These are phyloP conservation scores for Leishmania turanica DNA, from an alignment of 208 protist genomes.

Conservation along the genomic window DNA sequence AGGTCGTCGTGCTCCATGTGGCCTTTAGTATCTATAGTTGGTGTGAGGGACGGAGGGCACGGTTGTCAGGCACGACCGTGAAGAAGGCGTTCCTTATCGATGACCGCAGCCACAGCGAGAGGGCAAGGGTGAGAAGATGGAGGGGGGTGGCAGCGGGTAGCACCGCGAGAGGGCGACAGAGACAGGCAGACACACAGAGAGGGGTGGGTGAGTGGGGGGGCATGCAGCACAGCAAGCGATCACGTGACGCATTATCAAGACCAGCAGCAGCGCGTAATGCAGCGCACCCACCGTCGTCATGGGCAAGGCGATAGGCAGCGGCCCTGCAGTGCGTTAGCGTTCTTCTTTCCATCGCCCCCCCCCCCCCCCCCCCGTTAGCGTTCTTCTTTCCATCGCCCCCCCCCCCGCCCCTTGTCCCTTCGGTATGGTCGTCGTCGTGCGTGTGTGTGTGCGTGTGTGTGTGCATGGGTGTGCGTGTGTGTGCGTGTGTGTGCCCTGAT, in stretches of 20 bases:
- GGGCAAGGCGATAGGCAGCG: not conserved
- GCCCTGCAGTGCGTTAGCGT: not conserved
- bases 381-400: not conserved
- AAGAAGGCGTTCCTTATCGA: not conserved
- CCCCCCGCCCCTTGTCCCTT: too few relatives aligned
- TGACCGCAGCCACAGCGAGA: not conserved
- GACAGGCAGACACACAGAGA: not conserved
- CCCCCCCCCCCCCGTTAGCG: too few relatives aligned
- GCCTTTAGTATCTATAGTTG: not conserved
- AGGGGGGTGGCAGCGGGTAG: too few relatives aligned
- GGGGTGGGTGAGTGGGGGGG: not conserved
- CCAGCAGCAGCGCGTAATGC: not conserved
- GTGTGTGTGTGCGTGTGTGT: not conserved
- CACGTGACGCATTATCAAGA: not conserved
- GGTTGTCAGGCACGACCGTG: not conserved
- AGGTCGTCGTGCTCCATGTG: conserved; percentile 52
- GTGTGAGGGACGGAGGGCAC: not conserved
- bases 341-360: not conserved
- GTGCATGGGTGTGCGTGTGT: not conserved
- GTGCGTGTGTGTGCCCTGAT: not conserved
- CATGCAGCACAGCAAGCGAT: not conserved
- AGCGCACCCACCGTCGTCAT: not conserved
- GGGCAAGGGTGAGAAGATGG: too few relatives aligned
- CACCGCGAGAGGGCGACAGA: too few relatives aligned
- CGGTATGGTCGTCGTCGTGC: not conserved